phyloP scores from a whole-genome alignment of 1,139 yeast species.

The Lodderomyces pseudojiufengensis region DNA sequence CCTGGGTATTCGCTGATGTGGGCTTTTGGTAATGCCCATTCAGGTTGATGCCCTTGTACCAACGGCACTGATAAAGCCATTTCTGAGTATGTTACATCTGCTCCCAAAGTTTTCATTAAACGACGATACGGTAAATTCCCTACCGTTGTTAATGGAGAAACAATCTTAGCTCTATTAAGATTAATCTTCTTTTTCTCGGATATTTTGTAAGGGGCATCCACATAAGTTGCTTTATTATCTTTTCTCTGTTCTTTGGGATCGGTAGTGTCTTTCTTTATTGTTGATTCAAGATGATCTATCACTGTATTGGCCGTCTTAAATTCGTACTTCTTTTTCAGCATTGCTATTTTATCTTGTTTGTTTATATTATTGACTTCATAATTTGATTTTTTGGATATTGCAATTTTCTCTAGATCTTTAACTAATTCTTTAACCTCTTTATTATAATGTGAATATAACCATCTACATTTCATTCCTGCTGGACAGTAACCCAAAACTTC shows the following conservation, averaged over 20 bases:
- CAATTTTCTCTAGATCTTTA: slow-evolving; percentile 40
- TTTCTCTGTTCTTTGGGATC: slow-evolving; percentile 23
- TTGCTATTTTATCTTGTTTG: slow-evolving; percentile 45
- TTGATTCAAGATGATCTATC: slow-evolving; percentile 51
- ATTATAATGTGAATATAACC: slow-evolving; percentile 74
- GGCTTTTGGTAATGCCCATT: slow-evolving; percentile 96
- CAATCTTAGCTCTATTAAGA: slow-evolving; percentile 71
- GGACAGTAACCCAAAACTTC: slow-evolving; percentile 86
- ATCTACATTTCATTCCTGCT: slow-evolving; percentile 86
- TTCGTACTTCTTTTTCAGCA: slow-evolving; percentile 62
- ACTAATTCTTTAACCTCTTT: slow-evolving; percentile 44
- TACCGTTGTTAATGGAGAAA: slow-evolving; percentile 94
- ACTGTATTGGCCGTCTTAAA: slow-evolving; percentile 55
- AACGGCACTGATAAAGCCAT: slow-evolving; percentile 90
- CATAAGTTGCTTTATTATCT: slow-evolving; percentile 41
- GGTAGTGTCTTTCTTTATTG: slow-evolving; percentile 39
- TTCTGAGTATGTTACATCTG: slow-evolving; percentile 90
- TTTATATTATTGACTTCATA: slow-evolving; percentile 67
- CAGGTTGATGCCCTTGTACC: slow-evolving; percentile 85
- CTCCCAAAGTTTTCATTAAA: slow-evolving; percentile 85
- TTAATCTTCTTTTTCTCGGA: slow-evolving; percentile 78
- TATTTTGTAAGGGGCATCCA: slow-evolving; percentile 74
- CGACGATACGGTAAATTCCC: slow-evolving; percentile 96
- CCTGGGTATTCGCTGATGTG: slow-evolving; percentile 80
- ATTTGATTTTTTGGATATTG: slow-evolving; percentile 28